These are phyloP conservation scores for Rubia balearica DNA, from an alignment of 305 asterid genomes.

Conservation along the genomic window DNA sequence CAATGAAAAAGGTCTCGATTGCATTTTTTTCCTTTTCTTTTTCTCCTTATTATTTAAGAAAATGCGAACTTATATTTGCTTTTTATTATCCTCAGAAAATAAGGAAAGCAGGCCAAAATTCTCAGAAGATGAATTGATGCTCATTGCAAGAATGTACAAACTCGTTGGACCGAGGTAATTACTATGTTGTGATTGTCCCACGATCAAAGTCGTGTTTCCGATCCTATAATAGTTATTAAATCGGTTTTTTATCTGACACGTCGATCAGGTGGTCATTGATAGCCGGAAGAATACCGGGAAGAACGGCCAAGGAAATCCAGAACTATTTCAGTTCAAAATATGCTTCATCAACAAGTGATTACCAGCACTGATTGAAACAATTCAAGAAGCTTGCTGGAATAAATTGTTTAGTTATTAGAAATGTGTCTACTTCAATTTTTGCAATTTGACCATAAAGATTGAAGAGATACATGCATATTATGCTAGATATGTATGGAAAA, in stretches of 20 bases:
- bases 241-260: not conserved
- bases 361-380: not conserved
- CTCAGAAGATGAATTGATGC: slow-evolving; percentile 27
- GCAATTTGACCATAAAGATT: not conserved
- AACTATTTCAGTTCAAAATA: slow-evolving; percentile 15
- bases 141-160: slow-evolving; percentile 27
- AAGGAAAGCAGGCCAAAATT: slow-evolving; percentile 21
- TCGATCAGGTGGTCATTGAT: slow-evolving; percentile 24
- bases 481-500: not conserved
- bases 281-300: slow-evolving; percentile 34
- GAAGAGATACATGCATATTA: not conserved
- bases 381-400: not conserved
- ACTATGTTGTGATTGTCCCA: not conserved
- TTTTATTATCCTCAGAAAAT: slow-evolving; percentile 5
- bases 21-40: not conserved
- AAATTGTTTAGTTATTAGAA: not conserved
- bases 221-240: not conserved
- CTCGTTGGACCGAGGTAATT: slow-evolving; percentile 28
- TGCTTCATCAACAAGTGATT: slow-evolving; percentile 14
- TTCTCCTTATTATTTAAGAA: too few species aligned
- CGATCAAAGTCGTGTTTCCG: not conserved
- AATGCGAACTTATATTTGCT: not conserved
- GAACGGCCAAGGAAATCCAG: slow-evolving; percentile 26
- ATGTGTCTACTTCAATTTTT: not conserved
- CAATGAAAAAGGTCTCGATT: slow-evolving; percentile 2